Base-by-base conservation (phyloP, 1,139 yeast species). In the Diutina catenulata region DNA sequence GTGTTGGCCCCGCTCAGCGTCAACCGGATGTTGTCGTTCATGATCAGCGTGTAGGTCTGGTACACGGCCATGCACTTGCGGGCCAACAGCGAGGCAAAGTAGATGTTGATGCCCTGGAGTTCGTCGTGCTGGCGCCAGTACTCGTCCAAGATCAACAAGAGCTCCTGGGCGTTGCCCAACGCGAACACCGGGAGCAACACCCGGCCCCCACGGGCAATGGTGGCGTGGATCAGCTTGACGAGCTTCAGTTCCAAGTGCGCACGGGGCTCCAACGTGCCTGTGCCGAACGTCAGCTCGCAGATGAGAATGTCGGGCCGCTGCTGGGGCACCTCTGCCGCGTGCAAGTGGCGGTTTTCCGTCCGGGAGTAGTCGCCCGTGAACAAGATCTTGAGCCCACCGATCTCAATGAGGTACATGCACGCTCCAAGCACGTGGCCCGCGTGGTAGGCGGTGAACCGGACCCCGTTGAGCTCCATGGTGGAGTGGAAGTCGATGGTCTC, bases 341-440 rank as follows among this genome's bases (percentile, higher is more conserved):
- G 91, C 51, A 91, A 72, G 62, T 91, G 99, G 46, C 99, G 75
- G 53, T 88, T 95, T 51, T 86, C 88, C 55, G 88, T 98, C 48
- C 98, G 69, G 3, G 97, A 87, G 51, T 84, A 91, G 56, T 91
- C 99, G 39, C 99, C 99, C 0, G 99, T 91, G 55, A 88, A 91
- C 39, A 93, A 59, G 1, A 87, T 70, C 48, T 86, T 83, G 43
- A 91, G 64, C 0, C 97, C 97, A 7, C 95, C 96, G 49, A 93
- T 81, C 56, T 91, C 99, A 37, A 91, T 74, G 47, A 91, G 79
- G 55, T 80, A 91, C 97, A 91, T 91, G 27, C 98, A 96, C 11
- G 98, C 97, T 38, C 99, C 99, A 38, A 91, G 66, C 15, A 91
- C 99, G 68, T 91, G 99, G 13, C 99, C 99, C 3, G 98, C 99